Percentiles rank a stretch among this genome's conserved stretches.
Evolutionary conservation across 768 basidiomycete species (phyloP).

Genomic region (Jaapia argillacea): DNA sequence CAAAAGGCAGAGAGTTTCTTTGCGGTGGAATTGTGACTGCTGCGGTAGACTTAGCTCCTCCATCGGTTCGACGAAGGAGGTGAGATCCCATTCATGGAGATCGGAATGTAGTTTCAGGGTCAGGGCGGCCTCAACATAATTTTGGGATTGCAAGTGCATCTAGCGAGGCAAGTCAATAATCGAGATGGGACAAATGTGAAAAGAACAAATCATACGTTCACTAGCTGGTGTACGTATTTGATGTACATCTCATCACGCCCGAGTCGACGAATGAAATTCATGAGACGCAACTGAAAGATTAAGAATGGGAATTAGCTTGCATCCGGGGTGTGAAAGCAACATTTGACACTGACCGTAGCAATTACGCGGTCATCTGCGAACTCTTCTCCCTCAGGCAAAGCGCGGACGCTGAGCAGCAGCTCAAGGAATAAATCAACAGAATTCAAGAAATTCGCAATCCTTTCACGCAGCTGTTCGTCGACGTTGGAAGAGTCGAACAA

Average conservation of each 20-base stretch:
- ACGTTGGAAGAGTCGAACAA: conserved; percentile 82
- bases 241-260: conserved; percentile 92
- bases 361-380: conserved; percentile 92
- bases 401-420: conserved; percentile 77
- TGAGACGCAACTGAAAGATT: conserved; percentile 56
- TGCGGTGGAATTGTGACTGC: conserved; percentile 89
- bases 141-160: conserved; percentile 86
- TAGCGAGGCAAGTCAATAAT: conserved; percentile 20
- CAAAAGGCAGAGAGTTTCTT: conserved; percentile 84
- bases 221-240: conserved; percentile 92
- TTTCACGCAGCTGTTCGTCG: conserved; percentile 67
- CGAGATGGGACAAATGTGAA: conserved; percentile 1
- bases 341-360: conserved; percentile 50
- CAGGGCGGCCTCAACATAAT: conserved; percentile 87
- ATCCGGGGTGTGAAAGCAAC: no score
- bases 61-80: conserved; percentile 75
- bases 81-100: conserved; percentile 83
- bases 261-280: conserved; percentile 90
- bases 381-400: conserved; percentile 87
- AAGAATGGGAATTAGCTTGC: neutral
- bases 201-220: conserved; percentile 48
- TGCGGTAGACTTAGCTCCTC: conserved; percentile 84
- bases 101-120: conserved; percentile 93
- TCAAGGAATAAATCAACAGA: conserved; percentile 91
- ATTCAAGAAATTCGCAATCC: conserved; percentile 75